Conservation (phyloP, 2,329 filamentous ascomycete species). For the Daldinia eschscholtzii region DNA sequence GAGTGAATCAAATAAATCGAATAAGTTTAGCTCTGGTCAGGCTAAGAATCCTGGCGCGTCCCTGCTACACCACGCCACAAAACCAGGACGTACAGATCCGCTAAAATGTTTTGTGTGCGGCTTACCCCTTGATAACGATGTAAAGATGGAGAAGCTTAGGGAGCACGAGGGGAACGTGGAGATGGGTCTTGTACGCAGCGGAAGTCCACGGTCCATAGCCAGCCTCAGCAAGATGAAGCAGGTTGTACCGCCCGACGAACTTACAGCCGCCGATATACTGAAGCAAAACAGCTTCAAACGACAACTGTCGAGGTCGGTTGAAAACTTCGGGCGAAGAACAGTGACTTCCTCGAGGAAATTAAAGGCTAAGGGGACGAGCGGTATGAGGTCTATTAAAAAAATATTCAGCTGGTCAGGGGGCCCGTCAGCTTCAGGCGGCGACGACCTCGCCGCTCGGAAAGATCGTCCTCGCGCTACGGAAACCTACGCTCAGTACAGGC, state of each 20-base stretch:
- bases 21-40: neutral
- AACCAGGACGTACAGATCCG: neutral
- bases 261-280: neutral
- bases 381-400: constrained; percentile 7
- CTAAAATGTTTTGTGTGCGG: constrained; percentile 38
- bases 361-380: constrained; percentile 18
- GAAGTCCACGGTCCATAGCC: constrained; percentile 20
- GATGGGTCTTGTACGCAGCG: constrained; percentile 30
- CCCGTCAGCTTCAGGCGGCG: neutral
- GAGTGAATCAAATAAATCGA: neutral
- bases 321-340: neutral
- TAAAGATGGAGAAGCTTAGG: constrained; percentile 34
- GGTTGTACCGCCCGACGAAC: neutral
- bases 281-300: neutral
- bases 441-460: neutral
- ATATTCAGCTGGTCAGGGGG: constrained; percentile 4
- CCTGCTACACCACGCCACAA: neutral
- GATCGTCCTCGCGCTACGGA: constrained; percentile 34
- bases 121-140: constrained; percentile 30
- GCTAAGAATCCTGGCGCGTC: neutral
- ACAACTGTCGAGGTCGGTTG: neutral
- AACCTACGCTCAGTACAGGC: constrained; percentile 35
- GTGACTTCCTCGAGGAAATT: constrained; percentile 5
- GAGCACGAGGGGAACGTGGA: constrained; percentile 28
- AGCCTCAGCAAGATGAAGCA: constrained; percentile 7